Evolutionary conservation across 1,284 basidiomycete genomes (phyloP).

Genomic region (Leccinum pachyderme): DNA sequence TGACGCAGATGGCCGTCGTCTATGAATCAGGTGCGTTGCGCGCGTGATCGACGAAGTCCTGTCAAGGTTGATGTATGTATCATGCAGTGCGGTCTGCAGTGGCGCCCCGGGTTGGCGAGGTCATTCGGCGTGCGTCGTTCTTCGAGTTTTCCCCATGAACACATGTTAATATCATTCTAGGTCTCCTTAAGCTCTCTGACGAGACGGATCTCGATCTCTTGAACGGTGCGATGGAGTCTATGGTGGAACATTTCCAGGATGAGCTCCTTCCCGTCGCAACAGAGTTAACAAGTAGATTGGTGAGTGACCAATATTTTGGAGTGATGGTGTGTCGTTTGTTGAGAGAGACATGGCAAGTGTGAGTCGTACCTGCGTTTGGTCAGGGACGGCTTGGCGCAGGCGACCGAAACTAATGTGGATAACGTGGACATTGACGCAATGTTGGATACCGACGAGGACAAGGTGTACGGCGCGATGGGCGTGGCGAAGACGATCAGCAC

Average conservation of each 20-base stretch:
- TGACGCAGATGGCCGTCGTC: constrained; percentile 75
- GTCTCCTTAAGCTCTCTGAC: constrained; percentile 83
- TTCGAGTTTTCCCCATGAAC: background rate
- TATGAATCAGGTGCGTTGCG: constrained; percentile 56
- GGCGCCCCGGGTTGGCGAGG: constrained; percentile 78
- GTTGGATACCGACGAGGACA: constrained; percentile 70
- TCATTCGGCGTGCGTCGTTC: constrained; percentile 70
- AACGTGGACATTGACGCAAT: constrained; percentile 51
- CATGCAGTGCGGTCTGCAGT: constrained; percentile 66
- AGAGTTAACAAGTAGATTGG: constrained; percentile 76
- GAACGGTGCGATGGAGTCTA: constrained; percentile 78
- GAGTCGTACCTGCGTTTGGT: constrained; percentile 81
- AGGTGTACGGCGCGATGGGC: constrained; percentile 83
- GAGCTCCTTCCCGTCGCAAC: constrained; percentile 87
- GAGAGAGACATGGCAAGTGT: constrained; percentile 45
- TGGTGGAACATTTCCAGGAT: constrained; percentile 84
- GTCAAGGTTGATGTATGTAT: background rate
- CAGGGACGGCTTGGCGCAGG: constrained; percentile 59
- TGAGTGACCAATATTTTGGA: constrained; percentile 36
- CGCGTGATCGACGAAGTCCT: background rate
- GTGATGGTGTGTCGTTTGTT: background rate
- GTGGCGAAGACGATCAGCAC: constrained; percentile 79
- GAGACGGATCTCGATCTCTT: constrained; percentile 89
- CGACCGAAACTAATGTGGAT: constrained; percentile 43
- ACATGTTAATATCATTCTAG: constrained; percentile 35